Evolutionary conservation across 805 yeast species (phyloP).

Genomic region (Saccharomycopsis amapae): DNA sequence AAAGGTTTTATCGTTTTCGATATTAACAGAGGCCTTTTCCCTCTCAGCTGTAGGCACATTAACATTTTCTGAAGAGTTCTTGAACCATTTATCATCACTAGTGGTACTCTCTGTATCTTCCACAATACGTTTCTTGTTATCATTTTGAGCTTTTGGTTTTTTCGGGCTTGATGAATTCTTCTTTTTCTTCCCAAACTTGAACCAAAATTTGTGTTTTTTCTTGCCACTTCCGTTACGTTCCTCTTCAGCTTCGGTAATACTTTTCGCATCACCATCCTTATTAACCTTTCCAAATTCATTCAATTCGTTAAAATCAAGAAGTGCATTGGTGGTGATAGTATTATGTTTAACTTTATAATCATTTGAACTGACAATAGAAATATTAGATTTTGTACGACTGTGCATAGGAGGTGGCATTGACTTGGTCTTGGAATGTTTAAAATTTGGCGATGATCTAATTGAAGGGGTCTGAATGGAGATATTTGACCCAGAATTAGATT

Average conservation of each 20-base stretch:
- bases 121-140: background rate
- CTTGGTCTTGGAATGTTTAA: background rate
- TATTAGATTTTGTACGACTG: no score
- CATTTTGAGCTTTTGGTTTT: background rate
- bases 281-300: conserved; percentile 5
- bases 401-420: conserved; percentile 5
- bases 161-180: background rate
- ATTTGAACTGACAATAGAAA: background rate
- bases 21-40: no score
- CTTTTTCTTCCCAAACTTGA: conserved; percentile 13
- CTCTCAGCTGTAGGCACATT: background rate
- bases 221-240: background rate
- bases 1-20: background rate
- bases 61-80: no score
- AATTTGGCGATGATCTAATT: no score
- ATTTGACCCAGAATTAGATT: no score
- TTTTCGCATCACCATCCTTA: background rate
- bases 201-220: conserved; percentile 16
- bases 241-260: background rate
- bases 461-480: no score
- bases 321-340: conserved; percentile 11
- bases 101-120: conserved; percentile 1
- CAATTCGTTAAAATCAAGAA: conserved; percentile 9
- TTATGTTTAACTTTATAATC: conserved; percentile 4
- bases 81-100: no score